These are phyloP conservation scores for Gaeumannomyces tritici DNA, from an alignment of 2,329 filamentous ascomycete genomes.

Conservation along the genomic window DNA sequence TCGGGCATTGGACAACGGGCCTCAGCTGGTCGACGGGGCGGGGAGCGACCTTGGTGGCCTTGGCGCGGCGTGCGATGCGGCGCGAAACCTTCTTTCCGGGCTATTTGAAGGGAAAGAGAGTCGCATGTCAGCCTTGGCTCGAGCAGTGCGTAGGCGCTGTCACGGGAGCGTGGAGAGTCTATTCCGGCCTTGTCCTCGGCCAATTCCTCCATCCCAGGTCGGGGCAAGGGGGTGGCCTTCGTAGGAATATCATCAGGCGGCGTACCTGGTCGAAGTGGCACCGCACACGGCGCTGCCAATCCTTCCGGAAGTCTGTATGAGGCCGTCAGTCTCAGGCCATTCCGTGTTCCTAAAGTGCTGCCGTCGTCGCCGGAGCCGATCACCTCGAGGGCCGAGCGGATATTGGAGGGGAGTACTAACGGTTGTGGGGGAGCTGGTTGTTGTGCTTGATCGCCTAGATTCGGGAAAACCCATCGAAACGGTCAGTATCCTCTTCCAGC, in stretches of 20 bases:
- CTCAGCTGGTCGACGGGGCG: slow-evolving; percentile 95
- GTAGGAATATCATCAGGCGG: slow-evolving; percentile 7
- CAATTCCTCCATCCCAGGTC: neutral
- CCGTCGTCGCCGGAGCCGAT: slow-evolving; percentile 16
- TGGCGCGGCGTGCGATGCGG: slow-evolving; percentile 82
- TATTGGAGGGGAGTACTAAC: slow-evolving; percentile 40
- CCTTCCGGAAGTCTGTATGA: slow-evolving; percentile 87
- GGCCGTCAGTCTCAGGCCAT: slow-evolving; percentile 24
- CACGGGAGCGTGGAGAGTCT: too few species aligned
- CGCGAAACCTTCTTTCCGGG: slow-evolving; percentile 93
- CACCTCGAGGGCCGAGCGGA: slow-evolving; percentile 14
- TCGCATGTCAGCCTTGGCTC: slow-evolving; percentile 19
- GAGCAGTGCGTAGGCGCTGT: slow-evolving; percentile 4
- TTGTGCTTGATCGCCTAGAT: slow-evolving; percentile 97
- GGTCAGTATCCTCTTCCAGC: slow-evolving; percentile 17
- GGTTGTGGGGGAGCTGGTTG: slow-evolving; percentile 95
- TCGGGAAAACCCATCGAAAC: slow-evolving; percentile 20
- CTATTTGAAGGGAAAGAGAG: slow-evolving; percentile 38
- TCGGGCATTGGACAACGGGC: slow-evolving; percentile 94
- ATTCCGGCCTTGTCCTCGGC: neutral
- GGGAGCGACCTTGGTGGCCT: slow-evolving; percentile 91
- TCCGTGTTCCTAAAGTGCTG: slow-evolving; percentile 11
- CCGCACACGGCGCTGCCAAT: slow-evolving; percentile 98
- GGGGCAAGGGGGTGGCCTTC: too few species aligned
- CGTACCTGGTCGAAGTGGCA: slow-evolving; percentile 99